Base-by-base conservation (phyloP, 352 stramenopile species). In the Phytopythium ostracodes region DNA sequence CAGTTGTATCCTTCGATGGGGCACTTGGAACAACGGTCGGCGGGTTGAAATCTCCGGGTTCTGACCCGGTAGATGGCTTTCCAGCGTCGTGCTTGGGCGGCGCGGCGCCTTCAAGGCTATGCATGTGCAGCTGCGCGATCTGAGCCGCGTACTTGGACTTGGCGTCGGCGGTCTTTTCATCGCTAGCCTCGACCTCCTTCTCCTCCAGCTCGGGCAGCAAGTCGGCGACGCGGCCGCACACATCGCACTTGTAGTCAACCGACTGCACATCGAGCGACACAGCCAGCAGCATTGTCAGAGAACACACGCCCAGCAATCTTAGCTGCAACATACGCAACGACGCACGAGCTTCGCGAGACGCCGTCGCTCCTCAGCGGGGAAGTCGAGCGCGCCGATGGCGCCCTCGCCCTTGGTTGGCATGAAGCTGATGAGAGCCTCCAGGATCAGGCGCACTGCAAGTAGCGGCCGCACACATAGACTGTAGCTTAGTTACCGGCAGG, bases 371-470 rank as follows among this genome's bases (percentile, higher is more conserved):
- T 88, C 76, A 22, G 80, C 66, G 17, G 81, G 71, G 60, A 89
- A 94, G 46, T 94, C 84, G 27, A 96, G 68, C 2, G 85, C 81
- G 11, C 87, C 87, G 56, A 96, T 94, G 5, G 87, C 87, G 14
- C 87, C 87, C 54, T 93, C 85, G 35, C 84, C 84, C 62, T 92
- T 92, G 4, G 85, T 92, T 12, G 96, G 97, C 65, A 99, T 95
- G 71, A 99, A 99, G 69, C 87, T 98, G 64, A 99, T 99, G 1
- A 99, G 75, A 43, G 97, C 97, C 69, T 99, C 96, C 35, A 99
- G 73, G 66, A 99, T 99, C 9, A 98, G 75, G 24, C 97, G 91
- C 40, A 99, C 94, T 94, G 51, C 40, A 44, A 38, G 15, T 4
- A 35, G 31, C 20, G 43, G 8, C 20, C 31, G 46, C 15, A 60